A percentile compares a stretch with the other conserved stretches of the same genome.
These are phyloP conservation scores for Aspergillus piperis DNA, from an alignment of 2,329 filamentous ascomycete genomes.

Conservation along the genomic window DNA sequence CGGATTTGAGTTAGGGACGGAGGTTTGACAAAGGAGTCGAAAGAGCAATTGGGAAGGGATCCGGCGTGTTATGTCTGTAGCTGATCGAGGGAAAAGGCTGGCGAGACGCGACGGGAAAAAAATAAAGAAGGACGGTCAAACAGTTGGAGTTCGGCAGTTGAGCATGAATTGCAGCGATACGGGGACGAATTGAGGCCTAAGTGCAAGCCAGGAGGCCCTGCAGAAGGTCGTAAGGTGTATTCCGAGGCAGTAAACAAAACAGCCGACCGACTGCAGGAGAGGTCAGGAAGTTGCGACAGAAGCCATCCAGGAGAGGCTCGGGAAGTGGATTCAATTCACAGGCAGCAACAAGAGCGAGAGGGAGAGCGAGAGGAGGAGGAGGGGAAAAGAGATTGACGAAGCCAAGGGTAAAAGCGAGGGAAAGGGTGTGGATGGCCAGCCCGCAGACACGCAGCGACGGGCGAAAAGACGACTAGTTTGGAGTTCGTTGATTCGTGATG, in stretches of 20 bases:
- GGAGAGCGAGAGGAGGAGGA: neutral
- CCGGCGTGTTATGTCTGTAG: neutral
- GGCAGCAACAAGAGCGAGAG: neutral
- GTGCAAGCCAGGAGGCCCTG: constrained; percentile 15
- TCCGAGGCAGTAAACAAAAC: constrained; percentile 17
- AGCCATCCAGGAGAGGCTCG: constrained; percentile 19
- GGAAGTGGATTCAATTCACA: neutral
- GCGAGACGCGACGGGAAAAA: neutral
- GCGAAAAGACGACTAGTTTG: neutral
- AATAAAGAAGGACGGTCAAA: constrained; percentile 4
- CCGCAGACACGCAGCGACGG: constrained; percentile 7
- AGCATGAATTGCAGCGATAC: constrained; percentile 2
- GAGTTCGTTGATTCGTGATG: neutral
- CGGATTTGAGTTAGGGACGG: neutral
- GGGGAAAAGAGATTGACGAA: constrained; percentile 4
- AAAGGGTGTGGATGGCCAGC: constrained; percentile 8
- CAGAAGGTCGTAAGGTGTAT: constrained; percentile 4
- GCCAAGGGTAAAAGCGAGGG: constrained; percentile 11
- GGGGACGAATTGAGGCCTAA: constrained; percentile 4
- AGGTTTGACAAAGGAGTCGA: neutral
- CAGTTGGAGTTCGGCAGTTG: constrained; percentile 6
- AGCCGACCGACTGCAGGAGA: constrained; percentile 20
- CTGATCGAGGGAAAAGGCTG: neutral
- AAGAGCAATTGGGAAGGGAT: neutral
- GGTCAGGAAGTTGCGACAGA: constrained; percentile 10